A percentile compares a stretch with the other conserved stretches of the same genome.
Evolutionary conservation across 2,329 filamentous ascomycete genomes (phyloP).

Genomic region (Verticillium klebahnii): DNA sequence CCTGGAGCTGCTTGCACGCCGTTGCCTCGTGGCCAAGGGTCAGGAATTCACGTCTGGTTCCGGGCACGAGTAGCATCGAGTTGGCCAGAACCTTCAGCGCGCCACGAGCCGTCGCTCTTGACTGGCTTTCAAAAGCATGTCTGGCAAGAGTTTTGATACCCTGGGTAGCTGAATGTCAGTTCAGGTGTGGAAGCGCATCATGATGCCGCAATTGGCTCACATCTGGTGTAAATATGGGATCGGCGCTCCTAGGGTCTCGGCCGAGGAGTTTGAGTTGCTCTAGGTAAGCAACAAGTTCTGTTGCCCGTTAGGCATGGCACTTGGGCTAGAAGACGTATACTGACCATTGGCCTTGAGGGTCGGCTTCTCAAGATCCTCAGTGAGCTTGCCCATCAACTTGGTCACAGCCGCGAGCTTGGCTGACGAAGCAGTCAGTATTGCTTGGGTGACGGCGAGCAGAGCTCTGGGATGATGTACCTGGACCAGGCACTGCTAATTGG

Average conservation of each 20-base stretch:
- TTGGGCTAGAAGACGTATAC: not conserved
- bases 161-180: slow-evolving; percentile 35
- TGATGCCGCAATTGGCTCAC: slow-evolving; percentile 36
- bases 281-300: slow-evolving; percentile 59
- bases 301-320: slow-evolving; percentile 7
- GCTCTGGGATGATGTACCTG: not conserved
- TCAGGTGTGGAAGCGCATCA: not conserved
- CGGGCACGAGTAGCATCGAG: slow-evolving; percentile 65
- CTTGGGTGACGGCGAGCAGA: slow-evolving; percentile 6
- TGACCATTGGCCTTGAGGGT: slow-evolving; percentile 38
- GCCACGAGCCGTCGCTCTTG: slow-evolving; percentile 62
- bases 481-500: not conserved
- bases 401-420: slow-evolving; percentile 66
- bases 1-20: slow-evolving; percentile 67
- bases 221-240: slow-evolving; percentile 78
- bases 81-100: slow-evolving; percentile 83
- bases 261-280: slow-evolving; percentile 76
- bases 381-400: slow-evolving; percentile 57
- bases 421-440: slow-evolving; percentile 26
- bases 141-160: slow-evolving; percentile 68
- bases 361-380: slow-evolving; percentile 55
- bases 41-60: slow-evolving; percentile 68
- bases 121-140: slow-evolving; percentile 68
- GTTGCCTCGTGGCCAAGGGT: slow-evolving; percentile 64
- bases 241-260: slow-evolving; percentile 65